phyloP scores from a whole-genome alignment of 2,329 filamentous ascomycete genomes.

The Sphaerulina vaccinii region DNA sequence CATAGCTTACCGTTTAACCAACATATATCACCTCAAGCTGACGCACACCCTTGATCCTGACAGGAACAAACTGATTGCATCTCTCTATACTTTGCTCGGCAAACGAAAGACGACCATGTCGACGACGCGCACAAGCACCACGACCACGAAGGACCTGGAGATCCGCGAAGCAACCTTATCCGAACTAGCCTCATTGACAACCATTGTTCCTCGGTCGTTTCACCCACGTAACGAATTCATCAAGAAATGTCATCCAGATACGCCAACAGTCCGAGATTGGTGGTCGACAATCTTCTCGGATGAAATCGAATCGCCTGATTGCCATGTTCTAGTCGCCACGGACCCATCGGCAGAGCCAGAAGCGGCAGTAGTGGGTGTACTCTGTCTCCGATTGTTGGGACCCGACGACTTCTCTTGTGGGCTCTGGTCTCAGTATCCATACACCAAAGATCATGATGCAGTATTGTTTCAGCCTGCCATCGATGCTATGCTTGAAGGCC shows the following conservation, averaged over 20 bases:
- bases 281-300: conserved; percentile 25
- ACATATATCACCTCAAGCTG: no score
- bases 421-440: conserved; percentile 15
- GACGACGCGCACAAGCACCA: no score
- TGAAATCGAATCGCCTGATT: conserved; percentile 18
- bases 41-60: no score
- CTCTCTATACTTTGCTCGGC: no score
- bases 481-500: conserved; percentile 12
- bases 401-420: conserved; percentile 15
- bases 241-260: conserved; percentile 26
- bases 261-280: conserved; percentile 24
- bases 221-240: conserved; percentile 30
- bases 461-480: conserved; percentile 9
- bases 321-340: conserved; percentile 22
- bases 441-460: conserved; percentile 24
- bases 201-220: conserved; percentile 32
- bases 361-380: conserved; percentile 17
- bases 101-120: no score
- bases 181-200: conserved; percentile 26
- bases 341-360: conserved; percentile 4
- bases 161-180: conserved; percentile 7
- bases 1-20: no score
- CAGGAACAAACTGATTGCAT: no score
- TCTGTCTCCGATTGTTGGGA: conserved; percentile 23
- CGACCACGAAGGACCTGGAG: no score